These are phyloP conservation scores for Fusarium mundagurra DNA, from an alignment of 2,329 filamentous ascomycete species.

Conservation along the genomic window DNA sequence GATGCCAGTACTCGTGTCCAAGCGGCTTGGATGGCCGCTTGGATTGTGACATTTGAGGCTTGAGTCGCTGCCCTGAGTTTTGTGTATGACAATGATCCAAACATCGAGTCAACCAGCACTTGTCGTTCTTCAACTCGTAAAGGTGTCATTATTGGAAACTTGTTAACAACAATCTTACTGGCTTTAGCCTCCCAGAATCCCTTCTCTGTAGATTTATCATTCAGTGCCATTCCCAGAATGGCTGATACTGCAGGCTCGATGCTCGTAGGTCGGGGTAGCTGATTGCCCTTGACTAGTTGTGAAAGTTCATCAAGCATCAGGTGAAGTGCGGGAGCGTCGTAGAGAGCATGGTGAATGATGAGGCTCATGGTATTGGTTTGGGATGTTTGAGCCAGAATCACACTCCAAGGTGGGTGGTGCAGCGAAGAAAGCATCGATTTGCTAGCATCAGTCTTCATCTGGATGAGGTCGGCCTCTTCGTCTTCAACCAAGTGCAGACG, in stretches of 20 bases:
- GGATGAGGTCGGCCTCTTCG: constrained; percentile 43
- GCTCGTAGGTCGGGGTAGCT: constrained; percentile 8
- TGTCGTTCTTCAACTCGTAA: constrained; percentile 53
- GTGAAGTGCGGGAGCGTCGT: constrained; percentile 81
- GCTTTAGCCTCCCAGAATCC: constrained; percentile 72
- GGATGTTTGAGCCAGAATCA: constrained; percentile 57
- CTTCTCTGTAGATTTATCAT: constrained; percentile 49
- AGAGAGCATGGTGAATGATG: constrained; percentile 80
- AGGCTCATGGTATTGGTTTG: constrained; percentile 52
- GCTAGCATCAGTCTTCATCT: constrained; percentile 51
- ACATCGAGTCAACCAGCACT: constrained; percentile 47
- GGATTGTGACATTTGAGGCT: constrained; percentile 72
- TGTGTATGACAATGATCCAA: constrained; percentile 52
- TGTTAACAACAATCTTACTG: constrained; percentile 65
- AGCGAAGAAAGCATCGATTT: constrained; percentile 54
- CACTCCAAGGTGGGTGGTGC: constrained; percentile 70
- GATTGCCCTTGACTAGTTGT: constrained; percentile 36
- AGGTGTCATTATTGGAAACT: constrained; percentile 82
- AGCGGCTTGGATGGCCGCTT: constrained; percentile 78
- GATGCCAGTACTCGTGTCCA: constrained; percentile 81
- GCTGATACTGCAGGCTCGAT: constrained; percentile 53
- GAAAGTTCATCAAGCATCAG: constrained; percentile 70
- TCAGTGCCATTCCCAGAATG: constrained; percentile 51
- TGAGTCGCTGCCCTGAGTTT: constrained; percentile 67
- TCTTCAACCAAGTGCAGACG: neutral